Conservation (phyloP, 202 grass and related monocot genomes). For the Cymbopogon flexuosus region DNA sequence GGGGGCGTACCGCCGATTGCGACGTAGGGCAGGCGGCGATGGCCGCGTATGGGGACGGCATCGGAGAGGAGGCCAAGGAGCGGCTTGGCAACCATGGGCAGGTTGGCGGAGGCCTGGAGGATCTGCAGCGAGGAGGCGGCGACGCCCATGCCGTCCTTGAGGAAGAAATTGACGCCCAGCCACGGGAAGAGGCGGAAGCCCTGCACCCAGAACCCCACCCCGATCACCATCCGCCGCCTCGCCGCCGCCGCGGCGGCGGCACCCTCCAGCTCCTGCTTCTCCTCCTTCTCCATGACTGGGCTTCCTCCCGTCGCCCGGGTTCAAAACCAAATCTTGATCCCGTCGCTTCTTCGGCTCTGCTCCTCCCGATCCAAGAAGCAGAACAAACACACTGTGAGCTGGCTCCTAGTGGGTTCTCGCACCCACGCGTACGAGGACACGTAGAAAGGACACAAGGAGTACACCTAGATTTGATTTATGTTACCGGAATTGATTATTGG, state of each 20-base stretch:
- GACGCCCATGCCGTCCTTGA: conserved; percentile 85
- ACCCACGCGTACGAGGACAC: conserved; percentile 26
- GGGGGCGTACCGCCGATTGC: conserved; percentile 66
- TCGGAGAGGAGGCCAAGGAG: conserved; percentile 85
- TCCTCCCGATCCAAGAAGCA: conserved; percentile 8
- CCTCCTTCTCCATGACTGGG: conserved; percentile 32
- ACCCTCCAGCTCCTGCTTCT: conserved; percentile 6
- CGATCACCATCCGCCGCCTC: conserved; percentile 59
- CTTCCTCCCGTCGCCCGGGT: neutral
- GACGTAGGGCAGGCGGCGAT: conserved; percentile 83
- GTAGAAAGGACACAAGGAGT: neutral
- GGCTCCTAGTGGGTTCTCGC: conserved; percentile 4
- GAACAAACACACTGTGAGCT: neutral
- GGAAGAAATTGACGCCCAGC: conserved; percentile 88
- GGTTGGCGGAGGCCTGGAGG: conserved; percentile 79
- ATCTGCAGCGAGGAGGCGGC: conserved; percentile 75
- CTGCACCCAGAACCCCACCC: conserved; percentile 87
- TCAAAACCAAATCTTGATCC: conserved; percentile 24
- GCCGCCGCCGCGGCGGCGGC: conserved; percentile 12
- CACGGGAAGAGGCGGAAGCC: conserved; percentile 91
- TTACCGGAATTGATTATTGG: neutral
- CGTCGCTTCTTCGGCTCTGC: neutral
- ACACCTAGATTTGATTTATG: neutral
- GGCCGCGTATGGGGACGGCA: conserved; percentile 59
- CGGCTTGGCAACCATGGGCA: conserved; percentile 97